Evolutionary conservation across 495 filamentous ascomycete species (phyloP), one percentile per base, ranked within the genome.

Genomic region (Aspergillus incahuasiensis): DNA sequence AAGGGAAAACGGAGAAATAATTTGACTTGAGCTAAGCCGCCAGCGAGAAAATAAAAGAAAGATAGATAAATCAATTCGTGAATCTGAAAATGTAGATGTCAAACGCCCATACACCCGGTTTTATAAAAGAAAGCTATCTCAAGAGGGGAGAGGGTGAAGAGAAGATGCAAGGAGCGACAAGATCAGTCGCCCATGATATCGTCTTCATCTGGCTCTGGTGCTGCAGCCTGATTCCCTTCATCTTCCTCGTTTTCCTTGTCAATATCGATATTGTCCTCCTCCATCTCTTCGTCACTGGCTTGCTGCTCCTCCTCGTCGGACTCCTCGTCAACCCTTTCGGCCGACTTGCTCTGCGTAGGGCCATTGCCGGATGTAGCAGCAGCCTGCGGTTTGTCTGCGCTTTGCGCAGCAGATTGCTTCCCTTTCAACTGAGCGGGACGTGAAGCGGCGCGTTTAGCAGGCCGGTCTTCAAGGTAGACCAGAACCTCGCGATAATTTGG

Each of bases 401-500:
- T 62, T 67, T 15, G 28, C 7, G 67, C 60, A 38, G 73, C 69
- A n/a, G 72, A 55, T 54, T 78, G 79, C 54, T 82, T 80, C 8
- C 74, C 74, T 56, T 80, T 83, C 8, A 69, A 69, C 30, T 53
- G 59, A 12, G 64, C 49, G n/a, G 48, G 43, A 12, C 58, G 59
- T 28, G 62, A 25, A 38, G 52, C 48, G 20, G 56, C 53, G 54
- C 63, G 62, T 70, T 77, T 56, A 56, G 71, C 68, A 60, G 80
- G 81, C 28, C 70, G 72, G 58, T 85, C 82, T 58, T 90, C 89
- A 1, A 97, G 65, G 62, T 84, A 88, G 15, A 78, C 82, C 13
- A 96, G 70, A 6, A 95, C 83, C 59, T 90, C 89, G 59, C 81
- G 83, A 68, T 89, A 88, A 62, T 91, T 92, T 5, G 73, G 68